These are phyloP conservation scores for Mycena floridula DNA, from an alignment of 768 basidiomycete genomes.

Conservation along the genomic window DNA sequence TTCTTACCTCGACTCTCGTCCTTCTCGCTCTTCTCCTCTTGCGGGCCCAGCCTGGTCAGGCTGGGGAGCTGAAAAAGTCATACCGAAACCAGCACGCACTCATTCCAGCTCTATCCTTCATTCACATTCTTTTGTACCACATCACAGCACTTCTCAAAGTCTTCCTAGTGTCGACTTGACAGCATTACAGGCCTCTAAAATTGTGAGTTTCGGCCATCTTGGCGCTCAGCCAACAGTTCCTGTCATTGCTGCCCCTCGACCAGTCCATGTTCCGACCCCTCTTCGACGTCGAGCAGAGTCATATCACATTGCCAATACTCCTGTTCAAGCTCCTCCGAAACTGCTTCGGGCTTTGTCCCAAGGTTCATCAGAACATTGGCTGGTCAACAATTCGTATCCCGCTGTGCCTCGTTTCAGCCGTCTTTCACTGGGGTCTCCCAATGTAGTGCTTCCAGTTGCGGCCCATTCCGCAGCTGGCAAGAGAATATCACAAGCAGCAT, in stretches of 20 bases:
- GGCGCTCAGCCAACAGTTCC: not conserved
- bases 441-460: conserved; percentile 35
- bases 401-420: conserved; percentile 35
- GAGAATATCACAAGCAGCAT: not conserved
- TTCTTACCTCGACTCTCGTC: conserved; percentile 18
- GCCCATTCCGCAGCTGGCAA: conserved; percentile 15
- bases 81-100: conserved; percentile 2
- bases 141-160: conserved; percentile 10
- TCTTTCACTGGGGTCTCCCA: conserved; percentile 24
- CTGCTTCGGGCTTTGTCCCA: not conserved
- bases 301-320: not conserved
- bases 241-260: no score
- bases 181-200: conserved; percentile 1
- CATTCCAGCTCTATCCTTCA: conserved; percentile 2
- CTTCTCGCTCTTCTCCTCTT: conserved; percentile 36
- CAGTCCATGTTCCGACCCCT: not conserved
- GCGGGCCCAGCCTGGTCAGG: conserved; percentile 33
- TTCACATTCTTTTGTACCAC: conserved; percentile 13
- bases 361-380: conserved; percentile 23
- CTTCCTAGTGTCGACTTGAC: not conserved
- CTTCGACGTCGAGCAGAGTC: not conserved
- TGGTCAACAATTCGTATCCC: conserved; percentile 27
- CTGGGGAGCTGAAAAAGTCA: conserved; percentile 13
- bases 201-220: not conserved
- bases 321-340: not conserved